Percentiles rank a stretch among this genome's conserved stretches.
phyloP scores from a whole-genome alignment of 2,329 filamentous ascomycete genomes.

The Colletotrichum caudatum region DNA sequence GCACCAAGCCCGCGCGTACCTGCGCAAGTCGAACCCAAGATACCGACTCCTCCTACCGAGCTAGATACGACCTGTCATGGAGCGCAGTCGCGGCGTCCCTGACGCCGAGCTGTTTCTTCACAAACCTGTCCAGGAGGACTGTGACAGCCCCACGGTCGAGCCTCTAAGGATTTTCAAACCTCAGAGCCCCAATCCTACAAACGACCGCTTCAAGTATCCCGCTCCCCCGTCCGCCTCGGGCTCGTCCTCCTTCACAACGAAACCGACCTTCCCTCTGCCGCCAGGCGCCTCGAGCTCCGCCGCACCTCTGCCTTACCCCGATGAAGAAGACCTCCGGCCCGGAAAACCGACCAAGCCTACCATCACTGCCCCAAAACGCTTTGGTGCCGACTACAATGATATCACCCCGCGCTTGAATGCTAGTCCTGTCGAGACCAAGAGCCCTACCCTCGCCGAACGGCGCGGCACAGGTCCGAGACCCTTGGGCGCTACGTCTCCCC shows the following conservation, averaged over 20 bases:
- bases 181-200: conserved; percentile 69
- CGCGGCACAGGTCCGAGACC: conserved; percentile 85
- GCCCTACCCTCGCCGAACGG: conserved; percentile 80
- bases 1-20: conserved; percentile 42
- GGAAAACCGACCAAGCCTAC: conserved; percentile 55
- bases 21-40: conserved; percentile 41
- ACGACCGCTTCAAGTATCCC: conserved; percentile 64
- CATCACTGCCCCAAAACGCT: conserved; percentile 58
- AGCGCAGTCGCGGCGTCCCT: conserved; percentile 72
- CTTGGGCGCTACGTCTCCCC: conserved; percentile 76
- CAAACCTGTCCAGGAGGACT: conserved; percentile 62
- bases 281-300: conserved; percentile 79
- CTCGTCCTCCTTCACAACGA: conserved; percentile 57
- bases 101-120: conserved; percentile 88
- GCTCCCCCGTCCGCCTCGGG: conserved; percentile 55
- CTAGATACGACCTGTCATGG: conserved; percentile 55
- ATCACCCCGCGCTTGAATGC: conserved; percentile 65
- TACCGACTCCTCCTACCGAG: conserved; percentile 13
- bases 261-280: conserved; percentile 72
- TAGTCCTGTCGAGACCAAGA: conserved; percentile 67
- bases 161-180: conserved; percentile 89
- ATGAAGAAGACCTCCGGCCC: conserved; percentile 69
- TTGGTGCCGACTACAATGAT: conserved; percentile 62
- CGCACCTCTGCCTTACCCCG: conserved; percentile 77
- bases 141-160: conserved; percentile 82